These are phyloP conservation scores for Amanita rimosa DNA, from an alignment of 768 basidiomycete genomes.

Conservation along the genomic window DNA sequence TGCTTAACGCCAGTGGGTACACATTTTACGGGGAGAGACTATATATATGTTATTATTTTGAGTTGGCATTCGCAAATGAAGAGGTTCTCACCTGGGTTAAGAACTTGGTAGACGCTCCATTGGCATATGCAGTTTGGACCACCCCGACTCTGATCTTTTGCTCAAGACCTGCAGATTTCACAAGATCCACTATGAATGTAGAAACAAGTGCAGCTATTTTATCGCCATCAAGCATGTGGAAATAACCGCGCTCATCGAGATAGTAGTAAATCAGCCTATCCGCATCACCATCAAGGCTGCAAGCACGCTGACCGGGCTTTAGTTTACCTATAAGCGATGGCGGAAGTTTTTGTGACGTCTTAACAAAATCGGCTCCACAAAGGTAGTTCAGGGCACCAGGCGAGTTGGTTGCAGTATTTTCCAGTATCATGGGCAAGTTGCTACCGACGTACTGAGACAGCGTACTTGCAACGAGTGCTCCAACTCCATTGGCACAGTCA, in stretches of 20 bases:
- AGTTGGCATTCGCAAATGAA: background rate
- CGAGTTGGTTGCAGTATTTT: slow-evolving; percentile 56
- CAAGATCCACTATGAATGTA: slow-evolving; percentile 84
- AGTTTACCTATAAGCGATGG: slow-evolving; percentile 57
- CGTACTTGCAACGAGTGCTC: slow-evolving; percentile 56
- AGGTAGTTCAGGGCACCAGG: slow-evolving; percentile 70
- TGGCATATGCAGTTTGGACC: slow-evolving; percentile 98
- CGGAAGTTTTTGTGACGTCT: slow-evolving; percentile 83
- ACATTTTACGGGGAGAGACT: slow-evolving; percentile 92
- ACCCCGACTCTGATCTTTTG: slow-evolving; percentile 77
- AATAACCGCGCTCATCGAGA: slow-evolving; percentile 62
- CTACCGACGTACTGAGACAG: slow-evolving; percentile 50
- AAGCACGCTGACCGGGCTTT: slow-evolving; percentile 68
- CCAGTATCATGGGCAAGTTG: slow-evolving; percentile 49
- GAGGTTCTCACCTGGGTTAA: slow-evolving; percentile 52
- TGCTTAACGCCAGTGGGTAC: slow-evolving; percentile 97
- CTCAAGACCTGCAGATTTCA: slow-evolving; percentile 76
- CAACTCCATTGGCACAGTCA: slow-evolving; percentile 99
- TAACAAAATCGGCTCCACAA: slow-evolving; percentile 96
- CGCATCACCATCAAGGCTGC: slow-evolving; percentile 95
- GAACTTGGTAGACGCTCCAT: slow-evolving; percentile 93
- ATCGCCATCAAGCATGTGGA: slow-evolving; percentile 94
- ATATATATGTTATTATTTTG: background rate
- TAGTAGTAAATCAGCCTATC: slow-evolving; percentile 97
- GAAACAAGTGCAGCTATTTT: slow-evolving; percentile 95